These are phyloP conservation scores for Curvularia lunata DNA, from an alignment of 2,329 filamentous ascomycete species.

Conservation along the genomic window DNA sequence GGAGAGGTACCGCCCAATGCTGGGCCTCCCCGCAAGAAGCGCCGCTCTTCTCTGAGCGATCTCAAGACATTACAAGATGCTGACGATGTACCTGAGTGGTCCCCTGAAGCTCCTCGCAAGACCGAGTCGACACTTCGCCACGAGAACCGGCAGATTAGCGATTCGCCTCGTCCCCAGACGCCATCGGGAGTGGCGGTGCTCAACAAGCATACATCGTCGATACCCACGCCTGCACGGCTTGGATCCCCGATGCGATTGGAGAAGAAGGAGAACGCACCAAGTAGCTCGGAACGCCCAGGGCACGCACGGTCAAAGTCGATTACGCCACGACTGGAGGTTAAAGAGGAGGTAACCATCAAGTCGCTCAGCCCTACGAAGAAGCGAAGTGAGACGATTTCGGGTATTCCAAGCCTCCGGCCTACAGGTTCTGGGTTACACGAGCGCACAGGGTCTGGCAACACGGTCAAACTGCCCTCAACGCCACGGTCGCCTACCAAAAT, in stretches of 20 bases:
- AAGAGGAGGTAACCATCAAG: slow-evolving; percentile 49
- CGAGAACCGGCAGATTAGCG: slow-evolving; percentile 34
- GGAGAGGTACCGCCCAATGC: slow-evolving; percentile 53
- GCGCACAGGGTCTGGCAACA: slow-evolving; percentile 57
- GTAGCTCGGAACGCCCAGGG: slow-evolving; percentile 30
- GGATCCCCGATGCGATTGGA: slow-evolving; percentile 54
- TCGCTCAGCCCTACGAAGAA: slow-evolving; percentile 52
- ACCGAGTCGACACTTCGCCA: slow-evolving; percentile 31
- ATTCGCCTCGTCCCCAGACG: slow-evolving; percentile 42
- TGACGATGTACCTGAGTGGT: slow-evolving; percentile 51
- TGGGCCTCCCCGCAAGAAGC: slow-evolving; percentile 67
- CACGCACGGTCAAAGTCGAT: slow-evolving; percentile 35
- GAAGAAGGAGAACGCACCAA: slow-evolving; percentile 49
- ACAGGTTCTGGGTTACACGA: slow-evolving; percentile 56
- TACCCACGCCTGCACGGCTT: slow-evolving; percentile 51
- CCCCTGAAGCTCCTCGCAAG: slow-evolving; percentile 46
- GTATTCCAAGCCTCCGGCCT: slow-evolving; percentile 59
- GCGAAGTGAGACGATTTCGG: slow-evolving; percentile 54
- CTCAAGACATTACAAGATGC: slow-evolving; percentile 71
- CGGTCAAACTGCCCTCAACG: slow-evolving; percentile 61
- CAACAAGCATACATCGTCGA: slow-evolving; percentile 48
- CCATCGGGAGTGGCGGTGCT: slow-evolving; percentile 37
- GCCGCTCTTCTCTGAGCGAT: slow-evolving; percentile 90
- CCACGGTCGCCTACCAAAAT: slow-evolving; percentile 41
- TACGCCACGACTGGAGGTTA: slow-evolving; percentile 26